Conservation (phyloP, 2,329 filamentous ascomycete genomes). For the Diaporthe sp. region DNA sequence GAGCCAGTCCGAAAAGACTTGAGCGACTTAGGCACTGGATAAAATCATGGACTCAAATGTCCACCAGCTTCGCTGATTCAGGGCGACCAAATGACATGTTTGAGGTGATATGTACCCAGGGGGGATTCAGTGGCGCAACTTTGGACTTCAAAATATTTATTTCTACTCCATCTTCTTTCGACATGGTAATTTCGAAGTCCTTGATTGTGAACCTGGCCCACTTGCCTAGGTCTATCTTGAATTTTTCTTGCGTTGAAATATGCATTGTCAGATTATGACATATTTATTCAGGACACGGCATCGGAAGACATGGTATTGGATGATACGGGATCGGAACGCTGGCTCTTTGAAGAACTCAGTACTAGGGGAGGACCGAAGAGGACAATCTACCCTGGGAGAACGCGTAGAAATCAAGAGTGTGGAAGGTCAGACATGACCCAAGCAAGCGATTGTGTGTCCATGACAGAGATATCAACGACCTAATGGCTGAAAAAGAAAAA, state of each 20-base stretch:
- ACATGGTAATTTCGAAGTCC: too few relatives aligned
- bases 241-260: background rate
- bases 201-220: background rate
- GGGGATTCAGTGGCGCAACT: accelerated
- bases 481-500: background rate
- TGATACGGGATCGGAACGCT: background rate
- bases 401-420: background rate
- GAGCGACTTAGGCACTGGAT: too few relatives aligned
- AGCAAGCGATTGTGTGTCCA: background rate
- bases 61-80: background rate
- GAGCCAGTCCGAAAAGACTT: background rate
- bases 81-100: background rate
- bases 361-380: too few relatives aligned
- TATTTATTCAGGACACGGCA: background rate
- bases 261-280: background rate
- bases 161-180: too few relatives aligned
- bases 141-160: background rate
- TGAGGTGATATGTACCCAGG: background rate
- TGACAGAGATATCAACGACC: background rate
- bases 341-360: too few relatives aligned
- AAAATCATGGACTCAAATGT: too few relatives aligned
- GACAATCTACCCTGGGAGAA: too few relatives aligned
- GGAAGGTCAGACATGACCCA: background rate
- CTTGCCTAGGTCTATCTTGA: background rate
- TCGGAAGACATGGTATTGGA: too few relatives aligned